Percentiles rank a stretch among this genome's conserved stretches.
These are phyloP conservation scores for Sclerotinia borealis DNA, from an alignment of 2,329 filamentous ascomycete species.

Conservation along the genomic window DNA sequence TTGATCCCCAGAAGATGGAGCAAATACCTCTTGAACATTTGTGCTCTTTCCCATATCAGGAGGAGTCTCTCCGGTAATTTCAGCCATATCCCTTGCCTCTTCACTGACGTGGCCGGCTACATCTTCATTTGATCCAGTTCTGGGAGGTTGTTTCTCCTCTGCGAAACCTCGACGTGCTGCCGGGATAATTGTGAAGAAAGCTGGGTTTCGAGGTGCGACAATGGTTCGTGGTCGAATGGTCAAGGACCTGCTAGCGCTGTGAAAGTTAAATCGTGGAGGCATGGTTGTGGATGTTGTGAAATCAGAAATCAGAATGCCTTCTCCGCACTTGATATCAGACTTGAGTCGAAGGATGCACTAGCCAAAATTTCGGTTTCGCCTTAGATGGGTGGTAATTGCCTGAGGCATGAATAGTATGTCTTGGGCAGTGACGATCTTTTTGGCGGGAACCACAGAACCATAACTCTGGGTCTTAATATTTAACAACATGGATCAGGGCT, in stretches of 20 bases:
- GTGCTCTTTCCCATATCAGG: conserved; percentile 61
- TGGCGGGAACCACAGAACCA: conserved; percentile 1
- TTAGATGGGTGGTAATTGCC: not conserved
- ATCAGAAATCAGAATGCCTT: not conserved
- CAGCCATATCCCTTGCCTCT: conserved; percentile 55
- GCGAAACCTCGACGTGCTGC: conserved; percentile 27
- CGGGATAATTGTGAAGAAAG: conserved; percentile 19
- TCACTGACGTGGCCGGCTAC: conserved; percentile 55
- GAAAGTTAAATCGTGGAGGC: conserved; percentile 49
- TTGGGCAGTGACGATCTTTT: conserved; percentile 1
- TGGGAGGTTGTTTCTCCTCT: conserved; percentile 24
- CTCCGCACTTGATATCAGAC: conserved; percentile 3
- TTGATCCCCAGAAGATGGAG: not conserved
- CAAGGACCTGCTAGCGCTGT: conserved; percentile 39
- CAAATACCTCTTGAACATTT: conserved; percentile 57
- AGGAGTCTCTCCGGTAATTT: conserved; percentile 49
- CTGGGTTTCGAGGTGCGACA: conserved; percentile 28
- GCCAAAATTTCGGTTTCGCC: conserved; percentile 10
- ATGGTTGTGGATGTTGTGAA: conserved; percentile 35
- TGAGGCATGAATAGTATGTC: not conserved
- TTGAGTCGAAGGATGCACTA: not conserved
- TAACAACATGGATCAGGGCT: not conserved
- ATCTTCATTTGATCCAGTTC: conserved; percentile 44
- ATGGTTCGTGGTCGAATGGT: conserved; percentile 36
- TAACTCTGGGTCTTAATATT: not conserved